Evolutionary conservation across 2,329 filamentous ascomycete genomes (phyloP), one percentile per base, ranked within the genome.

Genomic region (Aurifilum marmelostoma): DNA sequence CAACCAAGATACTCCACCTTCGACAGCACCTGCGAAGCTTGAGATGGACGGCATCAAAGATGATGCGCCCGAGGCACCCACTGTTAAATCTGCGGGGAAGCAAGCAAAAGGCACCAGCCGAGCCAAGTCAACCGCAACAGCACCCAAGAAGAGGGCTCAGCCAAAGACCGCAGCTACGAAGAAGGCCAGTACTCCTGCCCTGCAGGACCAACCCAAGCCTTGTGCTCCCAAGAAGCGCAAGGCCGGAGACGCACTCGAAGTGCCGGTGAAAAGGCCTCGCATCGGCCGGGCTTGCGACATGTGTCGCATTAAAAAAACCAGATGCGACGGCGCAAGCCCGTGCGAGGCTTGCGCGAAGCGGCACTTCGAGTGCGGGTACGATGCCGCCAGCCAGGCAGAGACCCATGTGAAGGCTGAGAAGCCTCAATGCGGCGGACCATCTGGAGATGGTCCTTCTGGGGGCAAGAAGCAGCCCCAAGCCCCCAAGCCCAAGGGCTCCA

Each of bases 221-320:
- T 12, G 11, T 3, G 29, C 6, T 16, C 21, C 9, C 27, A 63
- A 47, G 61, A 50, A 47, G 43, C 27, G 39, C 32, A 60, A 62
- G 14, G 59, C 61, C 21, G 27, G n/a, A 14, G 59, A 67, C n/a
- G 50, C 37, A 14, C 27, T 50, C 18, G 56, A 67, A 16, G 50
- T 27, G 6, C 43, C 58, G n/a, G 59, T 54, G 11, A 54, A 54
- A 16, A 24, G 9, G 18, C 21, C 52, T 32, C 37, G 39, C 8
- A 50, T 39, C 29, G 27, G 24, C 39, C 27, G 37, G 14, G 65
- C 65, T 29, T 71, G 69, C 41, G 60, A 60, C n/a, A 65, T 59
- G 32, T 71, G 69, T 50, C 63, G 67, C n/a, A 4, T 54, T 8
- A 67, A 71, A 59, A 71, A 69, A 18, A 67, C 69, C n/a, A 65